Evolutionary conservation across 2,329 filamentous ascomycete genomes (phyloP), one percentile per base, ranked within the genome.

Genomic region (Verticillium alfalfae): DNA sequence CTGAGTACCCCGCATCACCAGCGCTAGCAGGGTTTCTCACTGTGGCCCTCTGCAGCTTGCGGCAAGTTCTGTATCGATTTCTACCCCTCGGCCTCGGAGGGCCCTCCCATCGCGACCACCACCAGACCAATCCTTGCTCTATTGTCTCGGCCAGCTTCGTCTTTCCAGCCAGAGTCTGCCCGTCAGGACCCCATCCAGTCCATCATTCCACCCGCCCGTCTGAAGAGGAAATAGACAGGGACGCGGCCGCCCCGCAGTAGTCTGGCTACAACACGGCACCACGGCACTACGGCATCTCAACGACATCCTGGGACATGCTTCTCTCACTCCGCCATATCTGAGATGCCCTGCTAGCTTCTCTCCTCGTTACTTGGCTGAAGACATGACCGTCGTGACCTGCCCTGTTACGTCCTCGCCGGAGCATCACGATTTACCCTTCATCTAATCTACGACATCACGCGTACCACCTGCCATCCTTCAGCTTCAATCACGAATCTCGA

Each of bases 1-100:
- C n/a, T 12, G 45, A 41, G 57, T 58, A 58, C 57, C 57, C 57
- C 57, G 57, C 57, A 58, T 58, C 39, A 39, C 31, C 57, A 58
- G 38, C 57, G 57, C 57, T 58, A 58, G 57, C 39, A 58, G 38
- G 57, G 57, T 18, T 18, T 52, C 45, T 52, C 45, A 52, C 45
- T 12, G 45, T 52, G 45, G 45, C 45, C 45, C 45, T 22, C 45
- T 22, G 45, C 45, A 52, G n/a, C 13, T 18, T 52, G n/a, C 45
- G 22, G 45, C 45, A 18, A 52, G 45, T n/a, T 52, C 45, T 52
- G 45, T 52, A 52, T 52, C 45, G 45, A 22, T 52, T 52, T 52
- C 45, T 22, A 18, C 55, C 4, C 55, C 55, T 57, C 55, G 18
- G 36, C 55, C 55, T 37, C 55, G 34, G 55, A 54, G 26, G 34